Evolutionary conservation across 2,329 filamentous ascomycete species (phyloP), one percentile per base, ranked within the genome.

Genomic region (Cladosporium colombiae): DNA sequence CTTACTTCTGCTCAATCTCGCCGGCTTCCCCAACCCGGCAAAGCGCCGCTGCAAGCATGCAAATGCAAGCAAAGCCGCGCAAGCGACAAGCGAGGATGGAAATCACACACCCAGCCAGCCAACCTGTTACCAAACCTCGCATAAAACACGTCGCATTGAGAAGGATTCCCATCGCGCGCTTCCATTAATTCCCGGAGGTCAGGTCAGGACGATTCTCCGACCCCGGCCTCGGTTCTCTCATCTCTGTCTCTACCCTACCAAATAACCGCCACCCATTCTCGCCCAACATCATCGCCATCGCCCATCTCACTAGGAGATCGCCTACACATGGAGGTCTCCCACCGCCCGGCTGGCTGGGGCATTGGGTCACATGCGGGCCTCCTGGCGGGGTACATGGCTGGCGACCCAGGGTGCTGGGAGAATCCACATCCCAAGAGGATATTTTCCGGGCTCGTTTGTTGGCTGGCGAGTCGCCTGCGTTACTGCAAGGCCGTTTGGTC

Each of bases 351-450:
- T 33, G 40, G 40, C 40, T 29, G 27, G 29, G 29, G n/a, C 52
- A 55, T 55, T 27, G 52, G 52, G 52, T 55, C 52, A 55, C 52
- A 55, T 55, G 52, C 52, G 52, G 27, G 13, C 29, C 52, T 55
- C 52, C 52, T 55, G 52, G 52, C 31, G 52, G 52, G 52, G 52
- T 55, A 55, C 52, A 55, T 55, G 16, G 16, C 31, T 29, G 8
- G 8, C 10, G 52, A 31, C 29, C 52, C 52, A 33, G 52, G 31
- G 6, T 21, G 29, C 52, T 55, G 52, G 52, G 25, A 55, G 21
- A 4, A 31, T 18, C 10, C 5, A 29, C 52, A n/a, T 55, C 27
- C 5, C 52, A 29, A 55, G 52, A 55, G 52, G 52, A 55, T 29
- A 31, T 33, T 8, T 33, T 33, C 27, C n/a, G 40, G 52, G 52